Evolutionary conservation across 306 rosid species (phyloP).

Genomic region (Trichosanthes truncata): DNA sequence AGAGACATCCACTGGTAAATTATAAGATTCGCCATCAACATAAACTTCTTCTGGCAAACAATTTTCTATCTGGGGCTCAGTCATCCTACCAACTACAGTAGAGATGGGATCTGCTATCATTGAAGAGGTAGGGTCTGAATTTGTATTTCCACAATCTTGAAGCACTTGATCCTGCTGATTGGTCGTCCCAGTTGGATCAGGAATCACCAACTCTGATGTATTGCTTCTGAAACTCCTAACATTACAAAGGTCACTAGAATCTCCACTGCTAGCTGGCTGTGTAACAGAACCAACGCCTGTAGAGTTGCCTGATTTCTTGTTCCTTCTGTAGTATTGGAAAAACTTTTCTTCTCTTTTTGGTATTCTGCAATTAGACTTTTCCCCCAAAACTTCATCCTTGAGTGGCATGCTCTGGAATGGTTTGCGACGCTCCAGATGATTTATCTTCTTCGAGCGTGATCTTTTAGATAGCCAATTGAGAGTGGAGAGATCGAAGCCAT

Average conservation of each 20-base stretch:
- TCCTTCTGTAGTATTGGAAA: slow-evolving; percentile 80
- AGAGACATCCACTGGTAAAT: slow-evolving; percentile 14
- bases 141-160: slow-evolving; percentile 20
- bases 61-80: slow-evolving; percentile 23
- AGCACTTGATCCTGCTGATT: slow-evolving; percentile 28
- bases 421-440: slow-evolving; percentile 21
- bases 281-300: slow-evolving; percentile 22
- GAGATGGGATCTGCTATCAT: slow-evolving; percentile 19
- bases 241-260: slow-evolving; percentile 15
- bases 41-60: slow-evolving; percentile 16
- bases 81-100: slow-evolving; percentile 16
- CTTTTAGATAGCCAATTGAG: slow-evolving; percentile 61
- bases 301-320: slow-evolving; percentile 40
- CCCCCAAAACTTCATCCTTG: slow-evolving; percentile 31
- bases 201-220: slow-evolving; percentile 18
- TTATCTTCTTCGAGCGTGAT: slow-evolving; percentile 64
- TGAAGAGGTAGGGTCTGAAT: slow-evolving; percentile 15
- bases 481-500: slow-evolving; percentile 24
- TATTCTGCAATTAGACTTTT: slow-evolving; percentile 18
- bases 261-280: slow-evolving; percentile 23
- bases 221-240: slow-evolving; percentile 27
- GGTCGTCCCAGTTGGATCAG: slow-evolving; percentile 26
- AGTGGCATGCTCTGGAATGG: slow-evolving; percentile 25
- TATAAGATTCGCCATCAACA: slow-evolving; percentile 18
- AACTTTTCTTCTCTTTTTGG: slow-evolving; percentile 31